These are phyloP conservation scores for Syzygium oleosum DNA, from an alignment of 345 rosid species.

Conservation along the genomic window DNA sequence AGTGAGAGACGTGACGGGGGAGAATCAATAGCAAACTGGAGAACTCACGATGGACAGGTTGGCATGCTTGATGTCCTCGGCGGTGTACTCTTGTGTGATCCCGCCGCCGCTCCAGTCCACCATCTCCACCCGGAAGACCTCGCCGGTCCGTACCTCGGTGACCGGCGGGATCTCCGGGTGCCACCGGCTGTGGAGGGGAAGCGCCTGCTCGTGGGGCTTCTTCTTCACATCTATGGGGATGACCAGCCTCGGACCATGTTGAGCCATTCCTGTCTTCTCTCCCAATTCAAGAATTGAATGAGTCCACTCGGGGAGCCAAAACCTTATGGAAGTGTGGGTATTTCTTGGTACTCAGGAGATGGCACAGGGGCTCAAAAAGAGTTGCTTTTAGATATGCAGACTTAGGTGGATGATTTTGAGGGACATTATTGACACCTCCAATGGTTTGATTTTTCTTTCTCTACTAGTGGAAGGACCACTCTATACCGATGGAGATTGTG, in stretches of 20 bases:
- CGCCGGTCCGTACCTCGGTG: constrained; percentile 26
- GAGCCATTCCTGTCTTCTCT: constrained; percentile 7
- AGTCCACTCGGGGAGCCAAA: neutral
- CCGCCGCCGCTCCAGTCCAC: constrained; percentile 41
- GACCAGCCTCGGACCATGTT: constrained; percentile 24
- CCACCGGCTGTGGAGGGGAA: constrained; percentile 56
- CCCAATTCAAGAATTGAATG: neutral
- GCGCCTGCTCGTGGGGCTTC: constrained; percentile 48
- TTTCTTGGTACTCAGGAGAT: neutral
- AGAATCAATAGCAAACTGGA: neutral
- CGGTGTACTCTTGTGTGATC: constrained; percentile 26
- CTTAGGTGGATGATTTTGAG: neutral
- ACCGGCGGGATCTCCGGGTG: constrained; percentile 52
- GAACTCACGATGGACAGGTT: constrained; percentile 39
- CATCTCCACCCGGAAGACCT: constrained; percentile 58
- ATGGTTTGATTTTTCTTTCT: neutral
- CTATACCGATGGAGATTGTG: neutral
- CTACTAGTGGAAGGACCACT: neutral
- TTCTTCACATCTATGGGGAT: constrained; percentile 51
- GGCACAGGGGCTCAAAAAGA: too few relatives aligned
- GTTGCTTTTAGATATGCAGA: neutral
- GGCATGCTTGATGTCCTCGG: constrained; percentile 38
- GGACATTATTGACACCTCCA: neutral
- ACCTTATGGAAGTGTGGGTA: neutral
- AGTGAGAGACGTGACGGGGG: neutral